Evolutionary conservation across 148 eudicot genomes (phyloP), one percentile per base, ranked within the genome.

Genomic region (Silene conica): DNA sequence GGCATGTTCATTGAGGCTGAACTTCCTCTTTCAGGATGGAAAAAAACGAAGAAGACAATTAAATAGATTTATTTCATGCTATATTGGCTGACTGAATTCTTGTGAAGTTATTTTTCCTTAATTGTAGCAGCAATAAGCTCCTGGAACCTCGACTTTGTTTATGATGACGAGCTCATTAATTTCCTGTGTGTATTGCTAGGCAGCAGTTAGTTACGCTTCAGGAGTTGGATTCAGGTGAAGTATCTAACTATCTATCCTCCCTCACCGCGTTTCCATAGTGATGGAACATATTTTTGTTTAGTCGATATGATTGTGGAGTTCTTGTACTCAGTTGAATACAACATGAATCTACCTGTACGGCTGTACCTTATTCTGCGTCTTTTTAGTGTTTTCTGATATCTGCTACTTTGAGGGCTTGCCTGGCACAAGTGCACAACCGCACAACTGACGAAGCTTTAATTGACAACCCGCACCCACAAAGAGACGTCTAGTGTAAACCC

Each of bases 171-270:
- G 68, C 74, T 83, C 20, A 77, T 55, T 21, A 45, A 28, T 52
- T 72, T 65, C 34, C 68, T 79, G 56, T 67, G 28, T 72, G 23
- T 76, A 50, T 65, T 78, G 73, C 73, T 75, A 95, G 99, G 94
- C 99, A 83, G 92, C 97, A 70, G 75, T 92, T 81, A 95, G 99
- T 84, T 95, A 95, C 84, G 94, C 88, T 56, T 70, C 77, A 22
- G 99, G 99, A 76, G 99, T 95, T 63, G 88, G 85, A 84, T 92
- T 84, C 85, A 95, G 99, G 99, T 95, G 72, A 67, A 25, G 18
- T 52, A 6, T 14, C 19, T 69, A 52, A 6, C 31, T 52, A 6
- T 14, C 19, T 69, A 52, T 14, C 31, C 58, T 48, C 72, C 38
- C 16, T 50, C 38, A 22, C 14, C 21, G 31, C 31, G 3, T 63